phyloP scores from a whole-genome alignment of 73 alveolate species.

The Loxodes magnus region DNA sequence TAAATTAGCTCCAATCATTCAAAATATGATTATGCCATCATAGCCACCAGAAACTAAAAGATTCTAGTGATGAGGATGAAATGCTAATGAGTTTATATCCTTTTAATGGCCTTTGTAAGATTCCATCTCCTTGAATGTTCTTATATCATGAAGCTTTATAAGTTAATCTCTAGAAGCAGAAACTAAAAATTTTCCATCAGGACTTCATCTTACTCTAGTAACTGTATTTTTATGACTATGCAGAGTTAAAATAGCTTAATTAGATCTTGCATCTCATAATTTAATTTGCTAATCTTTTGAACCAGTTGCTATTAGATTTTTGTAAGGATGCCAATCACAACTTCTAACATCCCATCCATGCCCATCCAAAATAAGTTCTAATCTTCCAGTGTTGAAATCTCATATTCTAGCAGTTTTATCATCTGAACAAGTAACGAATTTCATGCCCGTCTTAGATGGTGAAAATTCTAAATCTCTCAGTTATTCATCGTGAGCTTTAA shows the following conservation, averaged over 20 bases:
- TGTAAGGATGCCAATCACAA: constrained; percentile 83
- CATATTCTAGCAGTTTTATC: constrained; percentile 68
- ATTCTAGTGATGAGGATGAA: constrained; percentile 81
- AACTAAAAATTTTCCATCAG: constrained; percentile 73
- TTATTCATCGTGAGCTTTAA: constrained; percentile 35
- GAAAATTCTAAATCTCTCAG: constrained; percentile 71
- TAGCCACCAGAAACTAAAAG: constrained; percentile 66
- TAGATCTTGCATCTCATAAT: constrained; percentile 76
- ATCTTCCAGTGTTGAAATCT: constrained; percentile 53
- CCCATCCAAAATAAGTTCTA: constrained; percentile 52
- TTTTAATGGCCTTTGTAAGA: constrained; percentile 55
- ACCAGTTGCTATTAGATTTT: constrained; percentile 57
- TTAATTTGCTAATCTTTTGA: constrained; percentile 62
- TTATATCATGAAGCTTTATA: constrained; percentile 64
- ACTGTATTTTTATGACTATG: constrained; percentile 66
- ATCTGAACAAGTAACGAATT: constrained; percentile 76
- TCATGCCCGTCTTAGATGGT: constrained; percentile 29
- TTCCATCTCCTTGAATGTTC: constrained; percentile 62
- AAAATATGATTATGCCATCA: constrained; percentile 58
- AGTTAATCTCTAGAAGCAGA: constrained; percentile 75
- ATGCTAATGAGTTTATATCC: constrained; percentile 53
- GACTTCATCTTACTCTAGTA: constrained; percentile 59
- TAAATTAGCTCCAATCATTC: constrained; percentile 33
- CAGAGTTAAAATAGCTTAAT: constrained; percentile 39
- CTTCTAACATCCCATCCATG: constrained; percentile 74